A percentile compares a stretch with the other conserved stretches of the same genome.
These are phyloP conservation scores for Garcia nutans DNA, from an alignment of 345 rosid genomes.

Conservation along the genomic window DNA sequence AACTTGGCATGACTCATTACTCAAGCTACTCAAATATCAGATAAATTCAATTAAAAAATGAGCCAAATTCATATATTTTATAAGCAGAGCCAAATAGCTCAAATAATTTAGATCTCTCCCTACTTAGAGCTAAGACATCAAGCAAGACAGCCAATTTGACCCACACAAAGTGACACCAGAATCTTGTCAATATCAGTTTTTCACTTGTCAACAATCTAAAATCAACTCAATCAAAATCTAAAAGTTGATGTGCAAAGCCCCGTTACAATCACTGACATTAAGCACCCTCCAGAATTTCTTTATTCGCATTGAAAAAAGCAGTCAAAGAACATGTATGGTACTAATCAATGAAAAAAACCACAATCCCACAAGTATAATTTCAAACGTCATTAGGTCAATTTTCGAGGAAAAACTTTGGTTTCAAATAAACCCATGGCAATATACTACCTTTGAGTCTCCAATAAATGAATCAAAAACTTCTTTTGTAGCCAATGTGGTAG, in stretches of 20 bases:
- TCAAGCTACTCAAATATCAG: too few relatives aligned
- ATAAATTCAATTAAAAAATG: too few relatives aligned
- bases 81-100: too few relatives aligned
- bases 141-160: background rate
- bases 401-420: background rate
- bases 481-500: conserved; percentile 78
- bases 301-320: background rate
- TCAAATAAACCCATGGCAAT: conserved; percentile 7
- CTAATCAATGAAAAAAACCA: background rate
- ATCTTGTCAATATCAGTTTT: background rate
- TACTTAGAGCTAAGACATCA: background rate
- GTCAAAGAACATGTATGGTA: background rate
- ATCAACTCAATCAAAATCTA: background rate
- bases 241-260: background rate
- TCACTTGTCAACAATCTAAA: background rate
- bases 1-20: too few relatives aligned
- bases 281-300: background rate
- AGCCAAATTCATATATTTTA: too few relatives aligned
- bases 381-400: background rate
- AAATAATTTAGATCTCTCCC: background rate
- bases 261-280: background rate
- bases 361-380: background rate
- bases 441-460: conserved; percentile 84
- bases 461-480: conserved; percentile 69
- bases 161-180: background rate